These are phyloP conservation scores for Pyrrhoderma lamaoense DNA, from an alignment of 1,284 basidiomycete genomes.

Conservation along the genomic window DNA sequence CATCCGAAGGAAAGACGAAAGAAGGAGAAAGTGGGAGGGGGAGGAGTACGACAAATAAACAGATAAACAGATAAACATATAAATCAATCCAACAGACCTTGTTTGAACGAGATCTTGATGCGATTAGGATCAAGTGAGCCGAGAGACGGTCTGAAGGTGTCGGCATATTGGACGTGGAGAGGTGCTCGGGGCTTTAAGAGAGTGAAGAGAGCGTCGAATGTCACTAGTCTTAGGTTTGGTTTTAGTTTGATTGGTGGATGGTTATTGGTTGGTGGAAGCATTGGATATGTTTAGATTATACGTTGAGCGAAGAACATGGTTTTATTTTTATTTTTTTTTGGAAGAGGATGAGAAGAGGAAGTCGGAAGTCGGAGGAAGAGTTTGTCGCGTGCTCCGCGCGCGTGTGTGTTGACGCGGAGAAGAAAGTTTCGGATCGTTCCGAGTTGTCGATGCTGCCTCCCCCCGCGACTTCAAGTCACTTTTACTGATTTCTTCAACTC, in stretches of 20 bases:
- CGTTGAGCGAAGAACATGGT: no score
- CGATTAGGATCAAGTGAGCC: conserved; percentile 46
- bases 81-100: conserved; percentile 22
- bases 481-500: no score
- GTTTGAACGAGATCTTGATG: conserved; percentile 61
- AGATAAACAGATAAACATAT: not conserved
- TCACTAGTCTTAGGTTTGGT: conserved; percentile 50
- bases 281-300: no score
- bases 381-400: no score
- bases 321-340: no score
- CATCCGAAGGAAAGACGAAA: not conserved
- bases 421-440: no score
- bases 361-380: no score
- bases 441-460: no score
- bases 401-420: no score
- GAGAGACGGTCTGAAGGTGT: conserved; percentile 55
- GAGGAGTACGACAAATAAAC: not conserved
- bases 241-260: not conserved
- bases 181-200: conserved; percentile 57
- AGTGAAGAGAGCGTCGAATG: conserved; percentile 68
- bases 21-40: not conserved
- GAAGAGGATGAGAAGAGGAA: no score
- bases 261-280: no score
- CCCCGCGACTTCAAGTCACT: no score
- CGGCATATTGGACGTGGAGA: conserved; percentile 61